Evolutionary conservation across 2,329 filamentous ascomycete genomes (phyloP).

Genomic region (Coniochaeta ligniaria): DNA sequence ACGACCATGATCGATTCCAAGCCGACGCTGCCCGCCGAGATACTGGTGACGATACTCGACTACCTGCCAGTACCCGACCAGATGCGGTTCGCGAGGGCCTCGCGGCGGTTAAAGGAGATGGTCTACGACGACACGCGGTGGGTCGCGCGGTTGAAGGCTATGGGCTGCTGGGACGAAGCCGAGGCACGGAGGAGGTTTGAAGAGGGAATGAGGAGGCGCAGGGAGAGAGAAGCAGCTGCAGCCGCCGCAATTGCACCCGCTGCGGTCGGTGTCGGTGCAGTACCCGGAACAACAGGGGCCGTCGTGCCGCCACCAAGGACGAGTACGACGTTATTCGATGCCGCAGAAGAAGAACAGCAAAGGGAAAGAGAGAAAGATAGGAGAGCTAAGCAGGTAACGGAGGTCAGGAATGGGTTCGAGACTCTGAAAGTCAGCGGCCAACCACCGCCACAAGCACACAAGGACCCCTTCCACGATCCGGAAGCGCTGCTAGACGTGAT

Average conservation of each 20-base stretch:
- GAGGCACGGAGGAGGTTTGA: constrained; percentile 80
- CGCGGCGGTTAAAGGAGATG: constrained; percentile 89
- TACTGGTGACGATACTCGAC: constrained; percentile 81
- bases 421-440: constrained; percentile 52
- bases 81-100: constrained; percentile 76
- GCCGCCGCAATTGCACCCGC: constrained; percentile 8
- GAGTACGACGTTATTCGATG: constrained; percentile 66
- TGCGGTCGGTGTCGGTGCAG: constrained; percentile 10
- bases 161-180: constrained; percentile 86
- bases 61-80: constrained; percentile 82
- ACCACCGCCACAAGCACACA: constrained; percentile 16
- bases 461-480: constrained; percentile 47
- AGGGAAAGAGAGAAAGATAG: constrained; percentile 26
- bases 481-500: constrained; percentile 63
- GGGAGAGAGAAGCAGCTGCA: constrained; percentile 38
- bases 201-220: constrained; percentile 53
- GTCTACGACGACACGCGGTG: constrained; percentile 96
- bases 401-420: constrained; percentile 65
- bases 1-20: constrained; percentile 75
- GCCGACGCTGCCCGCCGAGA: constrained; percentile 74
- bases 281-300: constrained; percentile 7
- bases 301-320: constrained; percentile 13
- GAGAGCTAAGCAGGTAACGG: constrained; percentile 7
- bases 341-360: constrained; percentile 57
- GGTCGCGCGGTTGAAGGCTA: constrained; percentile 77